Percentiles rank a stretch among this genome's conserved stretches.
phyloP scores from a whole-genome alignment of 768 basidiomycete species.

The Leccinum subgranulosum region DNA sequence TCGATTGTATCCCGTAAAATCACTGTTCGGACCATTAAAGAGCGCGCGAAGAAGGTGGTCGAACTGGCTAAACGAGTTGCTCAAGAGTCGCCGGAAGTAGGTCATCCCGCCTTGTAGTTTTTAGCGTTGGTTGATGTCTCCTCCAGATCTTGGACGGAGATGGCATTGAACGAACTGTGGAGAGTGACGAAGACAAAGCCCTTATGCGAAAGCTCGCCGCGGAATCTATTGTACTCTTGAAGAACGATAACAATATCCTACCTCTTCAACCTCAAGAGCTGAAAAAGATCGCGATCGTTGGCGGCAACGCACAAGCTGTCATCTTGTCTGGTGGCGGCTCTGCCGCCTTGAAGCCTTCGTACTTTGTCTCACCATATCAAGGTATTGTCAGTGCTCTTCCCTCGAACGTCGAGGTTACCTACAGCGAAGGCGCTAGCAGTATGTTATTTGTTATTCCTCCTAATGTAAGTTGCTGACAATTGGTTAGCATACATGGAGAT shows the following conservation, averaged over 20 bases:
- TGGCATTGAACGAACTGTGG: conserved; percentile 58
- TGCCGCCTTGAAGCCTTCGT: conserved; percentile 66
- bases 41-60: conserved; percentile 63
- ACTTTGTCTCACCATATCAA: conserved; percentile 74
- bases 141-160: conserved; percentile 67
- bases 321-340: conserved; percentile 79
- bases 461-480: neutral
- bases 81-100: conserved; percentile 60
- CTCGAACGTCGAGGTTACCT: conserved; percentile 50
- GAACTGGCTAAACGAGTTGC: conserved; percentile 71
- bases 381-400: conserved; percentile 64
- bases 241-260: conserved; percentile 53
- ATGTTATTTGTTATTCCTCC: conserved; percentile 13
- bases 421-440: conserved; percentile 71
- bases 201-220: conserved; percentile 68
- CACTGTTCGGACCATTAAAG: conserved; percentile 59
- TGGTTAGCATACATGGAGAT: conserved; percentile 56
- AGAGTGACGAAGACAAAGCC: conserved; percentile 56
- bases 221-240: conserved; percentile 71
- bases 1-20: conserved; percentile 62
- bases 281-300: conserved; percentile 74
- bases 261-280: conserved; percentile 39
- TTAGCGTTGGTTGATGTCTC: neutral
- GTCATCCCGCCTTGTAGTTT: neutral
- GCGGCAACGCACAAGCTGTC: conserved; percentile 58